phyloP scores from a whole-genome alignment of 345 rosid genomes.

The Eucalyptus paniculata region DNA sequence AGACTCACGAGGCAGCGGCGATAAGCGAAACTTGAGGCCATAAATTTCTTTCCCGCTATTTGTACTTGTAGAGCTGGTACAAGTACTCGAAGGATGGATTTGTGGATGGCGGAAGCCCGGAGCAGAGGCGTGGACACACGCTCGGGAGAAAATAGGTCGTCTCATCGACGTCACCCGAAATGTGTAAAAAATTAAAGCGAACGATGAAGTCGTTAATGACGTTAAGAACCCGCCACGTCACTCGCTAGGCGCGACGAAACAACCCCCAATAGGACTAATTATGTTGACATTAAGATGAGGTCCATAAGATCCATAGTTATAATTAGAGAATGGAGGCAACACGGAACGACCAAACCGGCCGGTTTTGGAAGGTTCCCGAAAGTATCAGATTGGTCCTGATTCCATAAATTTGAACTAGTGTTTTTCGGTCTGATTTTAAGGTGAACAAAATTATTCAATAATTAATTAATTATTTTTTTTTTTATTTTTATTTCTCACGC shows the following conservation, averaged over 20 bases:
- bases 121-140: neutral
- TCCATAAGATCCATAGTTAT: too few species aligned
- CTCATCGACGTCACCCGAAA: neutral
- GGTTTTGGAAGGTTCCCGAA: too few species aligned
- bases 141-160: neutral
- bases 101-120: neutral
- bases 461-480: too few species aligned
- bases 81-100: neutral
- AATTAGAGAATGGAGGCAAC: too few species aligned
- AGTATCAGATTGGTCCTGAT: rapidly evolving
- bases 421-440: too few species aligned
- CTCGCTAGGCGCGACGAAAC: neutral
- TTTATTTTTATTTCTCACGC: too few species aligned
- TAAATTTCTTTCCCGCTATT: neutral
- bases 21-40: neutral
- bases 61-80: neutral
- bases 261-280: too few species aligned
- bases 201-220: neutral
- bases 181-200: neutral
- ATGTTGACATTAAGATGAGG: neutral
- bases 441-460: too few species aligned
- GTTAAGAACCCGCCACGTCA: neutral
- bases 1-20: neutral
- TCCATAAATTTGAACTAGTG: too few species aligned
- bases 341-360: too few species aligned